Evolutionary conservation across 2,329 filamentous ascomycete species (phyloP).

Genomic region (Aspergillus intermedius): DNA sequence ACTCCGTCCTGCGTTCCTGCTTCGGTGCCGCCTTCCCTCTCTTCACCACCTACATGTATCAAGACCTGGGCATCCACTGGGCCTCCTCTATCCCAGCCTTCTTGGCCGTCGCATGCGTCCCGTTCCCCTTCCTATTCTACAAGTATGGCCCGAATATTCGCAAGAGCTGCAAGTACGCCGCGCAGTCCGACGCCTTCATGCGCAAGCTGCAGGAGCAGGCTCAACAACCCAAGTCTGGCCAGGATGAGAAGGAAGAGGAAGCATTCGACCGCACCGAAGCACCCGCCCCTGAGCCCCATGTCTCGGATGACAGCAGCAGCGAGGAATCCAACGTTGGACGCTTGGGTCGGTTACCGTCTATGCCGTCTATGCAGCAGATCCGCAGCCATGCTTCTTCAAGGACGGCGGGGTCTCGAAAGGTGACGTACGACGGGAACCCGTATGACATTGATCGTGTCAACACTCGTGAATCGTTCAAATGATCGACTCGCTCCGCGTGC

Average conservation of each 20-base stretch:
- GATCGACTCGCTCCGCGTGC: not conserved
- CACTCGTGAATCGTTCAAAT: conserved; percentile 33
- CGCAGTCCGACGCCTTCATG: conserved; percentile 32
- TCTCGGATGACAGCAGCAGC: conserved; percentile 19
- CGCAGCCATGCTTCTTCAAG: conserved; percentile 22
- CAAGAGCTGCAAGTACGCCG: conserved; percentile 37
- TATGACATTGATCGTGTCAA: conserved; percentile 41
- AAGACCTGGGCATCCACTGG: conserved; percentile 43
- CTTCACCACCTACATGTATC: conserved; percentile 43
- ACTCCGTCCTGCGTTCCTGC: conserved; percentile 41
- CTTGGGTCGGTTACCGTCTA: not conserved
- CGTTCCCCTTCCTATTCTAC: conserved; percentile 41
- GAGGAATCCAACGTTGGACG: conserved; percentile 15
- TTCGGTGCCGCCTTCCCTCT: conserved; percentile 45
- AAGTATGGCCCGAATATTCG: conserved; percentile 36
- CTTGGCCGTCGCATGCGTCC: conserved; percentile 39
- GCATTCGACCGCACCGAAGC: conserved; percentile 30
- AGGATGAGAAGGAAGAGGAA: conserved; percentile 18
- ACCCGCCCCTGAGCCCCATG: conserved; percentile 13
- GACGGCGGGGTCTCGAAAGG: conserved; percentile 15
- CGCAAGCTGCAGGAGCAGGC: conserved; percentile 27
- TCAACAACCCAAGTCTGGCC: conserved; percentile 4
- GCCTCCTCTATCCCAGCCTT: conserved; percentile 43
- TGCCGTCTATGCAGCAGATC: conserved; percentile 15
- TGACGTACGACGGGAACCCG: conserved; percentile 39